Percentiles rank a stretch among this genome's conserved stretches.
These are phyloP conservation scores for Talaromyces thailandensis DNA, from an alignment of 495 filamentous ascomycete genomes.

Conservation along the genomic window DNA sequence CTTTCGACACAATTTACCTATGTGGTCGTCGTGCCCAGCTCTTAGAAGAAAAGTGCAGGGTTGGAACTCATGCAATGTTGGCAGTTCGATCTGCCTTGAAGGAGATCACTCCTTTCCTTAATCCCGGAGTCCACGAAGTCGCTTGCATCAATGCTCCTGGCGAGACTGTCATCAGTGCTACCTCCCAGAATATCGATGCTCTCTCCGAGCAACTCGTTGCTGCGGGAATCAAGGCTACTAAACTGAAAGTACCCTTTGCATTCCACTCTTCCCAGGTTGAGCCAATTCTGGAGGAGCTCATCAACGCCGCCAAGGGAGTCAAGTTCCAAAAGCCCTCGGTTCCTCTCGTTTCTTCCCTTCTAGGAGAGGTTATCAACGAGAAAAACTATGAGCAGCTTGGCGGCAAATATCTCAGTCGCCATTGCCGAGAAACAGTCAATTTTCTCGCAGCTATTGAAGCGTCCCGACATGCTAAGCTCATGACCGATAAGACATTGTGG, in stretches of 20 bases:
- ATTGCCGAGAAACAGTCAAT: conserved; percentile 66
- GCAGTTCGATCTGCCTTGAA: conserved; percentile 32
- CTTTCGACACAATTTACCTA: conserved; percentile 70
- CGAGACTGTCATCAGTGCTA: conserved; percentile 44
- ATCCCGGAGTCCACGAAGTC: conserved; percentile 26
- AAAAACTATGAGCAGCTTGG: conserved; percentile 41
- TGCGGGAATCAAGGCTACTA: conserved; percentile 55
- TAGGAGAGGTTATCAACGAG: conserved; percentile 49
- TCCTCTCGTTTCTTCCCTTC: conserved; percentile 64
- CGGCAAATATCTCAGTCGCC: conserved; percentile 51
- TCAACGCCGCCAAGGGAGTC: conserved; percentile 46
- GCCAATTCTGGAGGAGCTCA: conserved; percentile 61
- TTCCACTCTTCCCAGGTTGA: conserved; percentile 79
- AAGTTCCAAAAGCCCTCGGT: conserved; percentile 51
- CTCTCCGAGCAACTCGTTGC: conserved; percentile 48
- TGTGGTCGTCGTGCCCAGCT: conserved; percentile 71
- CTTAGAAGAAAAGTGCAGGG: conserved; percentile 61
- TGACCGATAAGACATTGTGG: conserved; percentile 36
- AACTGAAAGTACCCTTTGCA: conserved; percentile 65
- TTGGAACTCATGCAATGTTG: conserved; percentile 58
- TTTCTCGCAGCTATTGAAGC: conserved; percentile 56
- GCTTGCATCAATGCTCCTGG: conserved; percentile 44
- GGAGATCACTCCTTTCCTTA: conserved; percentile 22
- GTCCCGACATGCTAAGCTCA: conserved; percentile 35
- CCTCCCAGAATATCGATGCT: conserved; percentile 36